Evolutionary conservation across 2,329 filamentous ascomycete species (phyloP), one percentile per base, ranked within the genome.

Genomic region (Beauveria australis): DNA sequence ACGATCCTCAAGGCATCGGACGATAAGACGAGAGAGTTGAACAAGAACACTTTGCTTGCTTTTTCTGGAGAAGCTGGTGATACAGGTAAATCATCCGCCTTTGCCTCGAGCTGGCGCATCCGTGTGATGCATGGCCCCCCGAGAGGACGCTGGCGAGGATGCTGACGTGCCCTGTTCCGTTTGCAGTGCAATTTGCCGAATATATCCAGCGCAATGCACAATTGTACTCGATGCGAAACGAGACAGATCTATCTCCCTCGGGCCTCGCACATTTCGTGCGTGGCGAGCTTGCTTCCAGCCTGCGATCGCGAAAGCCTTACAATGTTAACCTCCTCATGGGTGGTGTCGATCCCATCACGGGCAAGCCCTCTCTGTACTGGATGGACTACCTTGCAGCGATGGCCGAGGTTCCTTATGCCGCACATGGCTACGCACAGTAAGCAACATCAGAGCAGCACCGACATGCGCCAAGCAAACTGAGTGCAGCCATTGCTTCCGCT

Each of bases 121-220:
- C 12, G 19, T 14, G 40, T 10, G 19, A 14, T 44, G 40, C 28
- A 24, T 24, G 5, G 8, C 14, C 4, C 16, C n/a, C 4, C 18
- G n/a, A 19, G 53, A 18, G 30, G 26, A 26, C 30, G 37, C 30
- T 22, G 49, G 43, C 16, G 18, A 54, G 22, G 33, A 52, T 24
- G 28, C 44, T 51, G 26, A 57, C 47, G 19, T 49, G 44, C 41
- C n/a, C 14, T 43, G 24, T 7, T 30, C 30, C 16, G 44, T 48
- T 28, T 55, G 41, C 73, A 96, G 92, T 97, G 64, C 93, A 99
- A 87, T 99, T 99, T 75, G 91, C 95, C 74, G 94, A 99, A 79
- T 99, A 93, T 79, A 95, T 99, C 75, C 92, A 97, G 84, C 92
- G 93, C 74, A 99, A 99, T 76, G 88, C 94, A 65, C 91, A 96